Conservation (phyloP, 345 rosid genomes). For the Conringia planisiliqua region DNA sequence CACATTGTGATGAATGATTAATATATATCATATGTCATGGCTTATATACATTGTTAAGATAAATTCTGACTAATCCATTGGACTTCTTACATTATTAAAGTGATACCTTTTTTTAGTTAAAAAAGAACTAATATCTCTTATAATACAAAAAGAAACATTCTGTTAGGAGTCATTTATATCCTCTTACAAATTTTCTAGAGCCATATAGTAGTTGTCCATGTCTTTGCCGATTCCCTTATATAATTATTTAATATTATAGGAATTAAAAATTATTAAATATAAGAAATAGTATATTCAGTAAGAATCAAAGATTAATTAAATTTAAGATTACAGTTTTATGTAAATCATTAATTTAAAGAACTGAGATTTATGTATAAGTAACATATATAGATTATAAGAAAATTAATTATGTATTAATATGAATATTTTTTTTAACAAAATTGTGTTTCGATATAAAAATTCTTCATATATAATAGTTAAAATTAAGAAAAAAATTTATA, state of each 20-base stretch:
- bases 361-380: too few species aligned
- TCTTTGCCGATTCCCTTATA: background rate
- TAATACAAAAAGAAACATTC: background rate
- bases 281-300: too few species aligned
- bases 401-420: too few species aligned
- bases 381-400: too few species aligned
- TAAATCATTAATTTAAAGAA: background rate
- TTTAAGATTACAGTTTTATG: background rate
- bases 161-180: conserved; percentile 6
- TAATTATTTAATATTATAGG: too few species aligned
- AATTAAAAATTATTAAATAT: background rate
- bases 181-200: background rate
- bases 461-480: too few species aligned
- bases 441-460: too few species aligned
- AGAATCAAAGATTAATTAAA: too few species aligned
- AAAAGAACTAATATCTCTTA: background rate
- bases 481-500: too few species aligned
- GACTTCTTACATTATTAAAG: conserved; percentile 10
- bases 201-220: conserved; percentile 2
- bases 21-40: background rate
- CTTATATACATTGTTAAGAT: background rate
- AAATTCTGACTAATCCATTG: conserved; percentile 18
- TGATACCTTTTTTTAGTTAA: background rate
- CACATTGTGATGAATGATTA: conserved; percentile 1
- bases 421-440: too few species aligned